A percentile compares a stretch with the other conserved stretches of the same genome.
Conservation (phyloP, 2,329 filamentous ascomycete species). For the Raffaelea arxii region DNA sequence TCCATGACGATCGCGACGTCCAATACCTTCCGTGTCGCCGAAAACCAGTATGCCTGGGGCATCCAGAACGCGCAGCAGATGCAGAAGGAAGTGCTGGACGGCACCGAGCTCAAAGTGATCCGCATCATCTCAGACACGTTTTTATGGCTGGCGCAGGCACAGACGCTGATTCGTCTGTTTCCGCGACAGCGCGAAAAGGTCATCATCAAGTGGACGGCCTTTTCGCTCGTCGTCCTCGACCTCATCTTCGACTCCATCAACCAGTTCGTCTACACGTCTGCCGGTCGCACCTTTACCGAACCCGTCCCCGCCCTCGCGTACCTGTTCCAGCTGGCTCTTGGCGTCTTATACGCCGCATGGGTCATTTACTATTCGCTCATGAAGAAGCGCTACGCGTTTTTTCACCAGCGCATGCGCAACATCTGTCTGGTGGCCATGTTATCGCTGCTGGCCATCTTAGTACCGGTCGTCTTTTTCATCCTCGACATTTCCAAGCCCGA, state of each 20-base stretch:
- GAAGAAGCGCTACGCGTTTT: conserved; percentile 84
- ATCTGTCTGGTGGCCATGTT: conserved; percentile 72
- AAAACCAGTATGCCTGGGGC: conserved; percentile 69
- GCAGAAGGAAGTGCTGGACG: conserved; percentile 70
- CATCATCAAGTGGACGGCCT: conserved; percentile 97
- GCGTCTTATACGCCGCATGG: conserved; percentile 84
- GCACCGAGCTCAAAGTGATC: conserved; percentile 79
- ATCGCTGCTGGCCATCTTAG: conserved; percentile 71
- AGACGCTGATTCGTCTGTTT: conserved; percentile 91
- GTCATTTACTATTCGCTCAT: conserved; percentile 90
- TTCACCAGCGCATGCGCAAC: conserved; percentile 83
- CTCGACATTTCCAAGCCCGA: conserved; percentile 79
- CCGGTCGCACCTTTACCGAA: conserved; percentile 63
- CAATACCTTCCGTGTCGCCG: conserved; percentile 79
- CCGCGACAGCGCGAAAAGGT: conserved; percentile 95
- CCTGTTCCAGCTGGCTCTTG: conserved; percentile 78
- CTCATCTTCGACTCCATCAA: conserved; percentile 86
- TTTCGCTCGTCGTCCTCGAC: conserved; percentile 84
- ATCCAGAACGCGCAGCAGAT: conserved; percentile 70
- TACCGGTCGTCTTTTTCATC: conserved; percentile 88
- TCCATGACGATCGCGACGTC: conserved; percentile 89
- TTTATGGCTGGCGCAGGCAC: conserved; percentile 93
- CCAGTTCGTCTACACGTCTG: conserved; percentile 57
- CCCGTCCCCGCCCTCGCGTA: conserved; percentile 88
- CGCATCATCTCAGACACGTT: conserved; percentile 93